Base-by-base conservation (phyloP, 768 basidiomycete genomes). In the Erythrobasidium yunnanense region DNA sequence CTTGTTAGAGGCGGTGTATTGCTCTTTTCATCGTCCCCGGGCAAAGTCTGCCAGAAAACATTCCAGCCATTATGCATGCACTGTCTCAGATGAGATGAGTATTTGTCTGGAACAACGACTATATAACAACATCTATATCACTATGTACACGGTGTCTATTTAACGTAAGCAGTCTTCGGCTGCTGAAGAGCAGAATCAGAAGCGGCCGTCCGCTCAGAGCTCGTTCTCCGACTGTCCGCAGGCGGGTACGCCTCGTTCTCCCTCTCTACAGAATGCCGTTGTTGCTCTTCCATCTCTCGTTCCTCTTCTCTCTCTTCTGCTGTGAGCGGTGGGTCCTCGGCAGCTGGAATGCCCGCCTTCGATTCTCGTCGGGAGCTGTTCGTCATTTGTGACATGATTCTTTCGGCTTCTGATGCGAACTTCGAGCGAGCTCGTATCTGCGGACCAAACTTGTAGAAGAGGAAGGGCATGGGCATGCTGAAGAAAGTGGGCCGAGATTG, bases 361-460 rank as follows among this genome's bases (percentile, higher is more conserved):
- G 29, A 7, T 32, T 52, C 51, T 7, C 27, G 6, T 4, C 8
- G 4, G 3, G 51, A n/a, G n/a, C n/a, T 52, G 4, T 4, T 32
- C 29, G 51, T 1, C 4, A 46, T 60, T 38, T 20, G 15, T 17
- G 27, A 33, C 25, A 27, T 50, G 17, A 27, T 32, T 29, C 52
- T 53, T 6, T 23, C 66, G 8, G 66, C 65, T 38, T 65, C 23
- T 20, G 11, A 11, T 2, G 65, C 20, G 53, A 42, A 66, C 25
- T 66, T 66, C 30, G 53, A 66, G n/a, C 52, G 52, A n/a, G 23
- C 51, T 13, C 73, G 71, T 32, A 73, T 70, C 27, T 30, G 46
- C 13, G 50, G 53, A n/a, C 73, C 73, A 50, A 67, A 70, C n/a
- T 42, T 46, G 56, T 57, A 68, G 65, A 73, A 73, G n/a, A 69